Percentiles rank a stretch among this genome's conserved stretches.
Evolutionary conservation across 148 eudicot species (phyloP).

Genomic region (Polygonum maritimum): DNA sequence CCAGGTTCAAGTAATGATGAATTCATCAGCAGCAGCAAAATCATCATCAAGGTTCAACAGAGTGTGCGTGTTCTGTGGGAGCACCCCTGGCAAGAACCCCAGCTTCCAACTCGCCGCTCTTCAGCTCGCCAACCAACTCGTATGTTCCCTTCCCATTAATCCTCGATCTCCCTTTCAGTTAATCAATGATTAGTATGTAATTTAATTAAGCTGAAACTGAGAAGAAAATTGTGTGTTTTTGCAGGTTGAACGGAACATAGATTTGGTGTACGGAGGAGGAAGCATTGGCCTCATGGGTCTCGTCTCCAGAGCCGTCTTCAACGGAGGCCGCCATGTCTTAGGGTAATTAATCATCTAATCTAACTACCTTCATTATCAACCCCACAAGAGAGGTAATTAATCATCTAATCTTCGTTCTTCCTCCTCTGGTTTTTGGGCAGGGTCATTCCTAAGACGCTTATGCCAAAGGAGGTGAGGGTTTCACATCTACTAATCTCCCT

Average conservation of each 20-base stretch:
- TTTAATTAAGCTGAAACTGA: no score
- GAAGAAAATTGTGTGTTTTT: neutral
- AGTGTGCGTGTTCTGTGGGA: conserved; percentile 86
- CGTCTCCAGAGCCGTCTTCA: conserved; percentile 62
- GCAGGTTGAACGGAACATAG: conserved; percentile 71
- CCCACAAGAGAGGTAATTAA: no score
- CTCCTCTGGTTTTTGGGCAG: conserved; percentile 23
- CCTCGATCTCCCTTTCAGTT: neutral
- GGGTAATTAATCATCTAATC: conserved; percentile 33
- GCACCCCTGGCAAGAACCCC: conserved; percentile 78
- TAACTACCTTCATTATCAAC: neutral
- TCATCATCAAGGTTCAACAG: conserved; percentile 43
- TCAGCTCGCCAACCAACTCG: conserved; percentile 68
- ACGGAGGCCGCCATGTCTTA: conserved; percentile 88
- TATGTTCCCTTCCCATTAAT: conserved; percentile 6
- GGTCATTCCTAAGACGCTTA: conserved; percentile 77
- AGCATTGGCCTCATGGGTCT: conserved; percentile 88
- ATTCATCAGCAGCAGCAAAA: neutral
- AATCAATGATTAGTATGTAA: no score
- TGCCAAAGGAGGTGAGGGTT: conserved; percentile 76
- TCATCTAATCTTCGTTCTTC: neutral
- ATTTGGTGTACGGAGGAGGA: conserved; percentile 94
- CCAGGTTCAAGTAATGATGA: neutral
- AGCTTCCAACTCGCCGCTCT: conserved; percentile 67
- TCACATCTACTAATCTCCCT: no score